Base-by-base conservation (phyloP, 2,329 filamentous ascomycete species). In the Fusarium tricinctum region DNA sequence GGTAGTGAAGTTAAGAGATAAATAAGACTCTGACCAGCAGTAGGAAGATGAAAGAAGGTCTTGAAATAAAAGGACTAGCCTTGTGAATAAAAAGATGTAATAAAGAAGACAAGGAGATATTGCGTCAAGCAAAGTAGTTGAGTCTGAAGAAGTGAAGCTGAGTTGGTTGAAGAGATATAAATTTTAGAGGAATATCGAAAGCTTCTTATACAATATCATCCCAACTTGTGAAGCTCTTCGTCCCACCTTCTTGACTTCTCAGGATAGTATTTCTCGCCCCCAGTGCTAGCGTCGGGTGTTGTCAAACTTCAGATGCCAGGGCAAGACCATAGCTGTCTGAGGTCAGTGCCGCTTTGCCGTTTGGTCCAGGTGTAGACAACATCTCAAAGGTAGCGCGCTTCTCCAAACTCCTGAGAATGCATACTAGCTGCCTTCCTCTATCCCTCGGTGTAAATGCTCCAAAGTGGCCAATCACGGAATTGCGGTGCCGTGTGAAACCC, bases 111-210 rank as follows among this genome's bases (percentile, higher is more conserved):
- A n/a, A 42, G 23, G 22, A 35, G 39, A 30, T 45, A 22, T 42
- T 64, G 61, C 61, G 51, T 64, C 60, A 64, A 64, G 61, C 59
- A 64, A 64, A 51, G 45, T 30, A 51, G 46, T 38, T 20, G 19
- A 38, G 57, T 46, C n/a, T 62, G 42, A 38, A 42, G 28, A 46
- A 47, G 28, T 51, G 38, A 62, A 40, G 15, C 10, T 43, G 47
- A 61, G 51, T 42, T 51, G 59, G 42, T 42, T 64, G 61, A 38
- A 42, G 35, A 43, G 23, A 28, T 13, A 6, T 32, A 19, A 15
- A 32, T 38, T 26, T 2, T 8, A 12, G 12, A 13, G 40, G 26
- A 7, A 19, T 28, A 38, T 5, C 14, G 2, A 8, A 38, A 30
- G 9, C 55, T 19, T 64, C 61, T 64, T 64, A 64, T 64, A 64